phyloP scores from a whole-genome alignment of 179 eudicot species.

The Silene noctiflora region DNA sequence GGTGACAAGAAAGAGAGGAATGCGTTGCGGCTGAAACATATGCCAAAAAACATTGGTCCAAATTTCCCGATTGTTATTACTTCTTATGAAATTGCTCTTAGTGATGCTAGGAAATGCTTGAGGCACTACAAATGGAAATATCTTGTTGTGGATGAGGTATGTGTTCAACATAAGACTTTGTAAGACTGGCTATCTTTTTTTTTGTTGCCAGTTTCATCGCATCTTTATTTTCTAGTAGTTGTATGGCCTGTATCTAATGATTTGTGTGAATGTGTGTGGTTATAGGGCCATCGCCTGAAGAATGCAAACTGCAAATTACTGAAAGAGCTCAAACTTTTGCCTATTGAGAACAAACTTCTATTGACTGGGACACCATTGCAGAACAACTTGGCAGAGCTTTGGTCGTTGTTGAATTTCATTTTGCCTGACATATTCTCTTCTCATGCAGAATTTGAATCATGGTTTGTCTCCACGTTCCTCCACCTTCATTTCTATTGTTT shows the following conservation, averaged over 20 bases:
- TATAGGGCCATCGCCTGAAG: conserved; percentile 91
- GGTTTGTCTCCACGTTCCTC: conserved; percentile 40
- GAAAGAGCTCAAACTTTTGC: conserved; percentile 62
- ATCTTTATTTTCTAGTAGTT: neutral
- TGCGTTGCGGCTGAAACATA: conserved; percentile 58
- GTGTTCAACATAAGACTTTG: neutral
- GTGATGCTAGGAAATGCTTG: conserved; percentile 59
- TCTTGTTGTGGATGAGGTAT: conserved; percentile 95
- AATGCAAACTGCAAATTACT: conserved; percentile 80
- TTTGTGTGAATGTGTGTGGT: conserved; percentile 17
- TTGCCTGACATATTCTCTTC: conserved; percentile 95
- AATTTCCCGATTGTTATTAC: conserved; percentile 91
- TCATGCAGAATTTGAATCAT: conserved; percentile 90
- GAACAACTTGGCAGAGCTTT: conserved; percentile 95
- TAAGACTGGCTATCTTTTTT: neutral
- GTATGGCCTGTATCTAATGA: neutral
- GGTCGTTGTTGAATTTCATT: conserved; percentile 95
- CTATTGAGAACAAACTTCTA: conserved; percentile 83
- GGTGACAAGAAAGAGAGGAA: conserved; percentile 65
- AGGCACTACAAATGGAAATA: conserved; percentile 93
- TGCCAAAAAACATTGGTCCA: conserved; percentile 75
- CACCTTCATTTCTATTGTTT: neutral
- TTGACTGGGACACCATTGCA: conserved; percentile 98
- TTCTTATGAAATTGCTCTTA: conserved; percentile 87
- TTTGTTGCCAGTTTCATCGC: neutral